Evolutionary conservation across 345 rosid genomes (phyloP).

Genomic region (Aquilaria yunnanensis): DNA sequence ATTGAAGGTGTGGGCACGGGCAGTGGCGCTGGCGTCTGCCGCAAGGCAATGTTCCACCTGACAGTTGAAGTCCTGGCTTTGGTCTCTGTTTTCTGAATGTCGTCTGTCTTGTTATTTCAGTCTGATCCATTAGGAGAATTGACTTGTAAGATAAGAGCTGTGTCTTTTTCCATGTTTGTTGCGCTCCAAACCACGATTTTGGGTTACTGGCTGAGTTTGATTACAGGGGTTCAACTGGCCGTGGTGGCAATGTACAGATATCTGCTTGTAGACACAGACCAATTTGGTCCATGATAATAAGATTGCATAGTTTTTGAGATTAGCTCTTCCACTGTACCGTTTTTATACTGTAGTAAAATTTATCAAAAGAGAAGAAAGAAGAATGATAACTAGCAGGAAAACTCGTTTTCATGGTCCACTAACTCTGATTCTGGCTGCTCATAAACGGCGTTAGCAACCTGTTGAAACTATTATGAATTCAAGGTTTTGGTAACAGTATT

Average conservation of each 20-base stretch:
- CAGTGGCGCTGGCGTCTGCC: constrained; percentile 74
- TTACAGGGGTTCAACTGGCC: no score
- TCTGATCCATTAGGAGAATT: neutral
- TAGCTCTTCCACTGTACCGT: no score
- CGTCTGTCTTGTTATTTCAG: neutral
- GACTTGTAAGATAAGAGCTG: constrained; percentile 7
- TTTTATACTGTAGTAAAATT: no score
- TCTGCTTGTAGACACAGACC: constrained; percentile 22
- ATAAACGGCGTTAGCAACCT: no score
- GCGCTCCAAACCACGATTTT: neutral
- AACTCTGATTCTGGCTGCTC: no score
- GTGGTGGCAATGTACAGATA: constrained; percentile 4
- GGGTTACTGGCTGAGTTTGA: neutral
- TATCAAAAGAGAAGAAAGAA: no score
- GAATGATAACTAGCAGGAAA: no score
- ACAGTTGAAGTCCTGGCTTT: constrained; percentile 1
- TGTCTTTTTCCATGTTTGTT: constrained; percentile 5
- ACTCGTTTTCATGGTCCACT: no score
- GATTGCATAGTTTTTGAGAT: no score
- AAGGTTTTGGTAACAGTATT: no score
- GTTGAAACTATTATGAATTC: no score
- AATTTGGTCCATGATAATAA: neutral
- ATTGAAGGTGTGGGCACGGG: constrained; percentile 95
- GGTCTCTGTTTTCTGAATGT: neutral
- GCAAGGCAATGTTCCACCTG: constrained; percentile 26